Base-by-base conservation (phyloP, 768 basidiomycete genomes). In the Roridomyces roridus region DNA sequence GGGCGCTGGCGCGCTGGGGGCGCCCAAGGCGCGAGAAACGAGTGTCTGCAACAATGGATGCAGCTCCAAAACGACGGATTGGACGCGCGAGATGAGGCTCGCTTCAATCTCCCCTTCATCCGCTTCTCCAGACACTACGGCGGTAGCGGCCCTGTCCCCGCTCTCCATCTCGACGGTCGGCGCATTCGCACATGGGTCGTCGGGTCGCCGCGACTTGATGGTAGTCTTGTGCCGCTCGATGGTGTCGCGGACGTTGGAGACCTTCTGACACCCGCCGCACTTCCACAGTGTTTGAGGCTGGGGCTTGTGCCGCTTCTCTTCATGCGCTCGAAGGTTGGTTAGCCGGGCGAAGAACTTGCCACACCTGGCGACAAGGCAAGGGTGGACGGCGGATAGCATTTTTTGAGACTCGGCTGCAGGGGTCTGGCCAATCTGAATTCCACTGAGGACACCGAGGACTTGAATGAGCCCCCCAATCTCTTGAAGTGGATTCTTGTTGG, bases 401-500 rank as follows among this genome's bases (percentile, higher is more conserved):
- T 86, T 86, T 29, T 65, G 67, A 8, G 73, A 65, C n/a, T 79
- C 72, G 50, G 75, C 70, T 44, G 78, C 67, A 57, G 53, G 58
- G 7, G 57, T 56, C 12, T 80, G 76, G 7, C 80, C 75, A 48
- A 93, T 92, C 63, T 85, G 88, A 39, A 91, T 86, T 2, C 87
- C 89, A 58, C 86, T 89, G 55, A 93, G 81, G 29, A 92, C 87
- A 18, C 90, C 90, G 40, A 93, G 80, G 60, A 92, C 88, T 64
- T 92, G 91, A 53, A 92, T 89, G 48, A 93, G 78, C n/a, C 88
- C 89, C 39, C 86, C 83, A 36, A 92, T 83, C 70, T 93, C 91
- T 67, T 90, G 89, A 1, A 92, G 72, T 0, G 79, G 75, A 52
- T 82, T 80, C 74, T 81, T 83, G 47, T 81, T 80, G 44, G 71